Evolutionary conservation across 2,329 filamentous ascomycete genomes (phyloP), one percentile per base, ranked within the genome.

Genomic region (Penicillium sp.): DNA sequence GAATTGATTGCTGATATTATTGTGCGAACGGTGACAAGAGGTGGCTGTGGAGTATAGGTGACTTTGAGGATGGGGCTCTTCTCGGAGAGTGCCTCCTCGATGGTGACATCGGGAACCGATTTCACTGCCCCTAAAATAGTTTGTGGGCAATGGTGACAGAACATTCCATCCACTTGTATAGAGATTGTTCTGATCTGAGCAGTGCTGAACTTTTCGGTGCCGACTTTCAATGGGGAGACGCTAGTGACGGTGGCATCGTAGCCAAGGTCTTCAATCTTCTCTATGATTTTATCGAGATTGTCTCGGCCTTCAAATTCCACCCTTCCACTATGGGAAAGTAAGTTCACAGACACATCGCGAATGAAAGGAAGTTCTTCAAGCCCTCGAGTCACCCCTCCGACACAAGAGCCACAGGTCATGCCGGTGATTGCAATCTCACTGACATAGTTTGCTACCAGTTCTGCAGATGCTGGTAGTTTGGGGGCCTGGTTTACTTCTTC

Each of bases 1-100:
- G 76, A 76, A 48, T 81, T 75, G 44, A 96, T 85, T 2, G 80
- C 76, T 12, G 74, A 70, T 12, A 94, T 72, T 37, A 96, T 87
- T 7, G 80, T 77, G 43, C 91, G 80, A 56, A 95, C 79, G 0
- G 87, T 95, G 60, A 95, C 80, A 1, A 59, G 63, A 0, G 88
- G 86, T 3, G 82, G 75, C 2, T 78, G 65, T 0, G 90, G 88
- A 0, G 72, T 72, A 61, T 96, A 96, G 3, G 72, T 77, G 46
- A 95, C 64, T 57, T 77, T 83, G 38, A 95, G 61, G 28, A 89
- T 78, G 0, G 88, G 86, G 19, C 78, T 74, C 32, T 83, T 69
- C 24, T 79, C 69, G 1, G 81, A 82, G 1, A 81, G 77, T 17
- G 69, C 46, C 7, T 69, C 57, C 13, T 65, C 64, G 10, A 70